Evolutionary conservation across 108 stramenopile genomes (phyloP), one percentile per base, ranked within the genome.

Genomic region (Fragilaria radians): DNA sequence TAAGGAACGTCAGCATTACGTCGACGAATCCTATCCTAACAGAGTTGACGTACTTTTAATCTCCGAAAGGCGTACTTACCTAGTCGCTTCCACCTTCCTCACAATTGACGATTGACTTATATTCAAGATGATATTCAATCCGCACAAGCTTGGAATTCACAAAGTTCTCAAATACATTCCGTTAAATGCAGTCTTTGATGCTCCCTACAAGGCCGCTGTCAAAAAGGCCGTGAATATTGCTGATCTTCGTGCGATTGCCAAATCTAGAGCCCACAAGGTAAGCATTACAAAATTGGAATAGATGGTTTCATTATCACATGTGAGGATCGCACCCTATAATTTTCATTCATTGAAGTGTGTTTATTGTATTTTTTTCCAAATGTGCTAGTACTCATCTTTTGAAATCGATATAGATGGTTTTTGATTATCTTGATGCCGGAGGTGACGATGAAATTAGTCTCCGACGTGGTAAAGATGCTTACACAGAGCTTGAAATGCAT

Each of bases 381-480:
- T 5, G 50, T 19, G 7, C 7, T 22, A 7, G 22, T 21, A 28
- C 1, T 53, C 52, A 18, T 2, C 27, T 24, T 24, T 18, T 19
- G n/a, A 24, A 53, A 3, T 24, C 52, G 14, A 42, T 42, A 14
- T 19, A 57, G 88, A 94, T 94, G 93, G 93, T 94, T 7, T 94
- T 94, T 56, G 93, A 94, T 62, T 94, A 94, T 57, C 76, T 94
- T 28, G 93, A 94, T 58, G 86, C 93, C 33, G 93, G 93, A 52
- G 88, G 82, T 11, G 93, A 94, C 59, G 93, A 94, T 57, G 93
- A 94, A 71, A 91, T 94, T 48, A 73, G 73, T 68, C 80, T 94
- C 27, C 83, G 93, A 19, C 83, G 93, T 33, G 86, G 78, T 25
- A 94, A 91, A 65, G 93, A 94, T 70, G 93, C 93, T 23, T 94